Evolutionary conservation across 176 grass and related monocot species (phyloP).

Genomic region (Puya raimondii): DNA sequence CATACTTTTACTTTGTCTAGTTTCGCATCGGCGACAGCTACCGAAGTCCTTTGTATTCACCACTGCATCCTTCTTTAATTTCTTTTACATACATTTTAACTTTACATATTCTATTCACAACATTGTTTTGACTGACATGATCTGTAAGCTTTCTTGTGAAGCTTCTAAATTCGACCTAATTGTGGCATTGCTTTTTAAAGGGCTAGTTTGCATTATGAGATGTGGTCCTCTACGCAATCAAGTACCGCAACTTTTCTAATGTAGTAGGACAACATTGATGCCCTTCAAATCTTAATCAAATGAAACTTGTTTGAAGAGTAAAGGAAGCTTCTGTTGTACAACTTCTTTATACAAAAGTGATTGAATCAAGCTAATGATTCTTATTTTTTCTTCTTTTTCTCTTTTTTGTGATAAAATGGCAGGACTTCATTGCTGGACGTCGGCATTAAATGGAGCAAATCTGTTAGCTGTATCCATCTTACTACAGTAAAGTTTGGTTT

Average conservation of each 20-base stretch:
- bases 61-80: too few relatives aligned
- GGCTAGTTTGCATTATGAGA: neutral
- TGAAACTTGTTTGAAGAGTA: neutral
- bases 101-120: too few relatives aligned
- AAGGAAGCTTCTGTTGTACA: neutral
- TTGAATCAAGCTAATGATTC: neutral
- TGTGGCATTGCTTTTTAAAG: neutral
- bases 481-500: constrained; percentile 25
- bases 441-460: constrained; percentile 9
- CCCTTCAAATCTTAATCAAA: neutral
- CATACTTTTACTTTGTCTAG: too few relatives aligned
- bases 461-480: constrained; percentile 11
- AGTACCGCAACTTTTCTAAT: neutral
- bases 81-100: too few relatives aligned
- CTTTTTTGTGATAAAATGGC: neutral
- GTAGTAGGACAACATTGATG: neutral
- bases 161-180: neutral
- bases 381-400: neutral
- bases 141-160: neutral
- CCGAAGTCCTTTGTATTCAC: too few relatives aligned
- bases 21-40: too few relatives aligned
- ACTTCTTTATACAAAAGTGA: neutral
- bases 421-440: constrained; percentile 5
- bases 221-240: neutral
- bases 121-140: neutral